A percentile compares a stretch with the other conserved stretches of the same genome.
phyloP scores from a whole-genome alignment of 208 protist genomes.

The Trichomonas tenax region DNA sequence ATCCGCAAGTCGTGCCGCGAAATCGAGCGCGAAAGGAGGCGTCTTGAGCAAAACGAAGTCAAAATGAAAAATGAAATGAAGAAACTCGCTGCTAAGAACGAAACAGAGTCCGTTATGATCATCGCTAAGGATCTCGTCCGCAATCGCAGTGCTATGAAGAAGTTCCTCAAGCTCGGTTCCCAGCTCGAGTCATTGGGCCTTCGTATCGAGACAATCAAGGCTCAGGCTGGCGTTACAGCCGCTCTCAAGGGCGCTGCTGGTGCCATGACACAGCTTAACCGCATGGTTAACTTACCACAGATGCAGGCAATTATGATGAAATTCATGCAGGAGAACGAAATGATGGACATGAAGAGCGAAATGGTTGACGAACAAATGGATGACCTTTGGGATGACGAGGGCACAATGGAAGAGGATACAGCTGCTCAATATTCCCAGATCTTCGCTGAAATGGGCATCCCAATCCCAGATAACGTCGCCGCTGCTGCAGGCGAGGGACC shows the following conservation, averaged over 20 bases:
- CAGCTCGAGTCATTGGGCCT: background rate
- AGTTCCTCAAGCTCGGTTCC: background rate
- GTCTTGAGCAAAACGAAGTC: background rate
- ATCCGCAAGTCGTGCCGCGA: background rate
- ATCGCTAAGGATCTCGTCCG: background rate
- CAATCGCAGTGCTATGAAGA: background rate
- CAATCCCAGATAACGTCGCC: background rate
- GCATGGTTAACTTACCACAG: background rate
- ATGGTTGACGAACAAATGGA: slow-evolving; percentile 7
- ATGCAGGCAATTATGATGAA: background rate
- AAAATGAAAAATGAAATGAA: slow-evolving; percentile 23
- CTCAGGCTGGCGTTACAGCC: background rate
- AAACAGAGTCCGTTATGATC: slow-evolving; percentile 1
- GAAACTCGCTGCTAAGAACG: background rate
- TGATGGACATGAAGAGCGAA: slow-evolving; percentile 10
- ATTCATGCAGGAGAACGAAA: slow-evolving; percentile 12
- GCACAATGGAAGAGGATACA: background rate
- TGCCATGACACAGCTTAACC: background rate
- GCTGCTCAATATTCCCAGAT: background rate
- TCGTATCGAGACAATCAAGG: slow-evolving; percentile 17
- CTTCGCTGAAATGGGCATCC: background rate
- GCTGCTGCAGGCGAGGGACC: background rate
- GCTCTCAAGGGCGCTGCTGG: background rate
- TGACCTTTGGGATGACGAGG: background rate
- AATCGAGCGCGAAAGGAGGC: background rate